Conservation (phyloP, 176 grass and related monocot genomes). For the Oryza glaberrima region DNA sequence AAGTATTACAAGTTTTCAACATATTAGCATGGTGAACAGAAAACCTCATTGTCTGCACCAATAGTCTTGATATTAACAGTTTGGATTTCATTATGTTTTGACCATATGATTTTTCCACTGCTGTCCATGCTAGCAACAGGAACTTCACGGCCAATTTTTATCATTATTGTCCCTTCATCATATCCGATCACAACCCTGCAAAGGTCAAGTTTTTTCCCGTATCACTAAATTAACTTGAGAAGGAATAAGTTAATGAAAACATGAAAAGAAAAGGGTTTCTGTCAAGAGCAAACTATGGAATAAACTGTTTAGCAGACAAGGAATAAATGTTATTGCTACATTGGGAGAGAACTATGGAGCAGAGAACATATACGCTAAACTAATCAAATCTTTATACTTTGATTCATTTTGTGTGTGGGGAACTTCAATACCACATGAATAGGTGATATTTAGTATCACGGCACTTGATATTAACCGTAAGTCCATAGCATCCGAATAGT, state of each 20-base stretch:
- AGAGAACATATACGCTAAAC: not conserved
- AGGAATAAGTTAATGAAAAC: constrained; percentile 13
- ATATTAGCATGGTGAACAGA: no score
- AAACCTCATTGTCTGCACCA: constrained; percentile 78
- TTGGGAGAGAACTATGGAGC: not conserved
- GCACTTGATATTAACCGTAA: constrained; percentile 13
- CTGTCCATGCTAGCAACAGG: constrained; percentile 75
- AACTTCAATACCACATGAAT: constrained; percentile 5
- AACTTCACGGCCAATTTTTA: constrained; percentile 71
- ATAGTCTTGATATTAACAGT: constrained; percentile 90
- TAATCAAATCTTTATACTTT: not conserved
- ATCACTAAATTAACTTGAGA: constrained; percentile 22
- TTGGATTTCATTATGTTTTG: constrained; percentile 89
- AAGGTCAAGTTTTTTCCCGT: no score
- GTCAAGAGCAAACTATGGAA: not conserved
- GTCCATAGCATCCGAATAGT: not conserved
- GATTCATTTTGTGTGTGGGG: not conserved
- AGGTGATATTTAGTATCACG: constrained; percentile 5
- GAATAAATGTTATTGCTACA: not conserved
- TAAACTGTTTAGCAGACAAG: not conserved
- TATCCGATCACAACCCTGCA: constrained; percentile 75
- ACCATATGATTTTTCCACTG: constrained; percentile 71
- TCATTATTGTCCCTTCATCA: constrained; percentile 84
- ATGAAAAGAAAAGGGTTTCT: not conserved
- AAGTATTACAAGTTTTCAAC: no score